phyloP scores from a whole-genome alignment of 331 rosid genomes.

The Spiraea crenata region DNA sequence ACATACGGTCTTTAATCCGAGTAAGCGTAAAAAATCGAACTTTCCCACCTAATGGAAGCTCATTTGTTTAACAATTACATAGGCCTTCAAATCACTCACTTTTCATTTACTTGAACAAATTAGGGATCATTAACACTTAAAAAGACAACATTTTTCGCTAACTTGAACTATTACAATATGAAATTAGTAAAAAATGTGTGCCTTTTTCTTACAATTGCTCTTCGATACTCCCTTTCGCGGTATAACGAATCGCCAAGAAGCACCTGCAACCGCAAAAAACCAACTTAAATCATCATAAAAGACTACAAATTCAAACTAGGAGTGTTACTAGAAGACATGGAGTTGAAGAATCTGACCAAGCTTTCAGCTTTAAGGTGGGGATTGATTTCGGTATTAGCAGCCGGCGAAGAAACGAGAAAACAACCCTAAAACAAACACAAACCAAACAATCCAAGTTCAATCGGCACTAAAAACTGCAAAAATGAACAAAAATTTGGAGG shows the following conservation, averaged over 20 bases:
- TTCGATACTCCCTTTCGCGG: slow-evolving; percentile 78
- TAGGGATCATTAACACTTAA: not conserved
- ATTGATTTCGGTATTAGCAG: slow-evolving; percentile 69
- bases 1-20: not conserved
- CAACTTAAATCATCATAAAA: not conserved
- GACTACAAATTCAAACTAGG: no score
- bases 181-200: not conserved
- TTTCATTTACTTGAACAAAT: no score
- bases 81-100: not conserved
- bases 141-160: not conserved
- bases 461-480: not conserved
- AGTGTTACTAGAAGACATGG: not conserved
- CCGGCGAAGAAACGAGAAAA: slow-evolving; percentile 95
- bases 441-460: not conserved
- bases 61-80: not conserved
- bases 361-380: slow-evolving; percentile 86
- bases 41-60: not conserved
- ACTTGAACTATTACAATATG: not conserved
- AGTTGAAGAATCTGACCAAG: slow-evolving; percentile 51
- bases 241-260: slow-evolving; percentile 77
- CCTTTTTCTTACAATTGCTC: slow-evolving; percentile 76
- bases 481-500: not conserved
- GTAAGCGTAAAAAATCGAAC: not conserved
- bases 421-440: slow-evolving; percentile 49
- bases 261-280: slow-evolving; percentile 39